A percentile compares a stretch with the other conserved stretches of the same genome.
Conservation (phyloP, 2,329 filamentous ascomycete species). For the Nannizziopsis arthrosporioides region DNA sequence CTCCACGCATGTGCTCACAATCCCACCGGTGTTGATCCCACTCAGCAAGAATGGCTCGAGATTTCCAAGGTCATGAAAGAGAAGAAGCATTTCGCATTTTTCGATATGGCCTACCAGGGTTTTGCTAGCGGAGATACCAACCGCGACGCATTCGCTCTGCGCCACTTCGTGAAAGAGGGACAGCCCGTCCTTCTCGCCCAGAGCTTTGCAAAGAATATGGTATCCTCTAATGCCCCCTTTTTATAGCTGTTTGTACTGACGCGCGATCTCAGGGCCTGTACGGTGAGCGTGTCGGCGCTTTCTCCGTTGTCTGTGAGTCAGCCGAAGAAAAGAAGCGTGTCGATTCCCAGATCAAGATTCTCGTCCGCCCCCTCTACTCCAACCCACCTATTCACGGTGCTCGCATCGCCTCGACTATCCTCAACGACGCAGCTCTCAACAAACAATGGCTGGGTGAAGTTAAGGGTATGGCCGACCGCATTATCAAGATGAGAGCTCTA, state of each 20-base stretch:
- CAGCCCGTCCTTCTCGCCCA: conserved; percentile 81
- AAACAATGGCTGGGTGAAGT: conserved; percentile 92
- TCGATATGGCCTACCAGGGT: conserved; percentile 99
- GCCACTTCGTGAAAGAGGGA: conserved; percentile 85
- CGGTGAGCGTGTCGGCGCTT: conserved; percentile 93
- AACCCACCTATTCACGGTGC: conserved; percentile 96
- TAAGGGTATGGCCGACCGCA: conserved; percentile 97
- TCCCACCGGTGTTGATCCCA: conserved; percentile 92
- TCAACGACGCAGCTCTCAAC: conserved; percentile 75
- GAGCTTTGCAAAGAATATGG: conserved; percentile 99
- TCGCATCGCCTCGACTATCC: conserved; percentile 81
- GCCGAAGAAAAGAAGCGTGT: conserved; percentile 88
- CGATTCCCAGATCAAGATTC: conserved; percentile 96
- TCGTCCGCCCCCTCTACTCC: conserved; percentile 93
- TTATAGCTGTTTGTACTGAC: neutral
- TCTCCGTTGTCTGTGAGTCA: conserved; percentile 78
- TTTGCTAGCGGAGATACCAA: conserved; percentile 88
- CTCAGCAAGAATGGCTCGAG: conserved; percentile 79
- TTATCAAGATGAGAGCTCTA: conserved; percentile 93
- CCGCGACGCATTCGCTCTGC: conserved; percentile 84
- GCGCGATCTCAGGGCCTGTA: conserved; percentile 66
- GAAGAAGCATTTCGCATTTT: conserved; percentile 85
- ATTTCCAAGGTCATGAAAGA: conserved; percentile 79
- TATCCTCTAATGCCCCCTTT: conserved; percentile 24
- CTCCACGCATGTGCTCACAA: conserved; percentile 98